Base-by-base conservation (phyloP, 2,329 filamentous ascomycete species). In the Fusarium floridanum region DNA sequence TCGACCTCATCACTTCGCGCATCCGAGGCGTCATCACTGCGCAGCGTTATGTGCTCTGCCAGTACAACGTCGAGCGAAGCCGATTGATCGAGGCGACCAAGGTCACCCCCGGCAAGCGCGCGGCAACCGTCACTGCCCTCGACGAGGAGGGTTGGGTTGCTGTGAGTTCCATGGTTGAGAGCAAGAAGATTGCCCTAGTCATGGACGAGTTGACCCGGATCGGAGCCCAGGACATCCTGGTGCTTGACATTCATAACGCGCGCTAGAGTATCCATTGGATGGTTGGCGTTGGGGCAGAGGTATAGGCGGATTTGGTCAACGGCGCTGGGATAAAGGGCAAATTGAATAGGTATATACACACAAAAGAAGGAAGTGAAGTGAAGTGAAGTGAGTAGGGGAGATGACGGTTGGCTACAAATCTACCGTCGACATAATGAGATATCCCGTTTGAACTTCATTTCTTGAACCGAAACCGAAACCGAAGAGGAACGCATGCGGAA, bases 1-100 rank as follows among this genome's bases (percentile, higher is more conserved):
- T 98, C 64, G 90, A 96, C 24, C 88, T 97, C 67, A 97, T 99
- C 80, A 90, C 93, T 32, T 92, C 93, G 12, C 92, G 97, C 79
- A 98, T 99, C 80, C 90, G 91, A 69, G 97, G 97, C 83, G 95
- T 99, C 73, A 98, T 99, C 81, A 96, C 95, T 48, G 97, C 97
- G 11, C 95, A 99, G 85, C 93, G 91, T 83, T 98, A 94, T 81
- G 95, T 98, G 32, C 90, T 98, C 34, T 98, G 97, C 87, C 95
- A 97, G 81, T 99, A 98, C 88, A 99, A 99, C 85, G 91, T 98
- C 68, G 89, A 94, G 77, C 91, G 95, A 71, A 82, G 84, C 57
- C 89, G 90, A 64, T 90, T 99, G 66, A 80, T 87, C 9, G 85
- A 87, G 36, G 95, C 94, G 10, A 90, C 89, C 56, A 89, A 89